Base-by-base conservation (phyloP, 2,329 filamentous ascomycete species). In the Periglandula ipomoeae region DNA sequence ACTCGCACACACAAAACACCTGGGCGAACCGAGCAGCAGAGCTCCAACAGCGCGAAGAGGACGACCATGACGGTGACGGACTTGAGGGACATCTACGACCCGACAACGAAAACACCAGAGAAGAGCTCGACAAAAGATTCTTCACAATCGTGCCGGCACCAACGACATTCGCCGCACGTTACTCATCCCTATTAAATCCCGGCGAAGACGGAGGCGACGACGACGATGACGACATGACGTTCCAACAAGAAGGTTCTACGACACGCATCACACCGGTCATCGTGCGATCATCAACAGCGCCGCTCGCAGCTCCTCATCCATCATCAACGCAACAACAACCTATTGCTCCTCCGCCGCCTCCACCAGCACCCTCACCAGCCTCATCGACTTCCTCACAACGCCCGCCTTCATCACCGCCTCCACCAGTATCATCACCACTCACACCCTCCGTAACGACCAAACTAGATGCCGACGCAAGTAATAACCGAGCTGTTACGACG, bases 91-190 rank as follows among this genome's bases (percentile, higher is more conserved):
- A n/a, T n/a, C n/a, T n/a, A n/a, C n/a, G n/a, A n/a, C n/a, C n/a
- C n/a, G n/a, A n/a, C n/a, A n/a, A n/a, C n/a, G n/a, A n/a, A n/a
- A n/a, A n/a, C n/a, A n/a, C n/a, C n/a, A n/a, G n/a, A 22, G 38
- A 44, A 13, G 13, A 46, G 7, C 30, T 53, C 3, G 57, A 58
- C 53, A 58, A 57, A 44, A 52, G 55, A 40, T 63, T 65, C 39
- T 59, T 59, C 13, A 53, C 62, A 24, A 58, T 66, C 19, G 52
- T 60, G 30, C 55, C 62, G 27, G 60, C 63, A 38, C 63, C 63
- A 15, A 61, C 62, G n/a, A 58, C 59, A 1, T 64, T 64, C 37
- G 58, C 61, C 11, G 23, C 45, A 15, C 15, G 39, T 13, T 32
- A 10, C 45, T 47, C 45, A n/a, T 47, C 45, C 9, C 3, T 47